These are phyloP conservation scores for Colletotrichum spaethianum DNA, from an alignment of 2,329 filamentous ascomycete genomes.

Conservation along the genomic window DNA sequence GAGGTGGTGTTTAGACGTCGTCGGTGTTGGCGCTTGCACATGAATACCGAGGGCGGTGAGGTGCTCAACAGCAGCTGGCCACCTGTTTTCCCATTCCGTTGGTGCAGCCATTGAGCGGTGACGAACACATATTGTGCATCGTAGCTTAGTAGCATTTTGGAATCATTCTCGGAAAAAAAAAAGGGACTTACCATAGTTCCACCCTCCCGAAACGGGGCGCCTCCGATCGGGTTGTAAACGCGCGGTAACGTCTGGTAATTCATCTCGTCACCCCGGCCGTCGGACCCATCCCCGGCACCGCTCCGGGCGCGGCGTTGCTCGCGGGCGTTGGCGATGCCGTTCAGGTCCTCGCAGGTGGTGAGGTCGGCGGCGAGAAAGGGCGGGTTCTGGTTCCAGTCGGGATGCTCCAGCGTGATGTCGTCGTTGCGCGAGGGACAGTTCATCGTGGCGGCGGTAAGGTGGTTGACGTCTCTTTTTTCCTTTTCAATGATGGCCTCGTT, in stretches of 20 bases:
- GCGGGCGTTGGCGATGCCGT: conserved; percentile 67
- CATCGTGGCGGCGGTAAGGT: conserved; percentile 53
- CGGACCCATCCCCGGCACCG: conserved; percentile 48
- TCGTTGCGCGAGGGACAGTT: conserved; percentile 70
- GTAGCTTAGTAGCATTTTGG: neutral
- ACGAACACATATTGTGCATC: neutral
- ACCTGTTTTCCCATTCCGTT: neutral
- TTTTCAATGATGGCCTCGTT: neutral
- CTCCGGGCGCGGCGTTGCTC: conserved; percentile 56
- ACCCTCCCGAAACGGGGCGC: conserved; percentile 40
- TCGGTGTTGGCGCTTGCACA: neutral
- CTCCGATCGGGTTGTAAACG: conserved; percentile 36
- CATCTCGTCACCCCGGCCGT: conserved; percentile 39
- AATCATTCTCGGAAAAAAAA: neutral
- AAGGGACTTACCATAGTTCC: conserved; percentile 28
- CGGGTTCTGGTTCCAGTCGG: conserved; percentile 69
- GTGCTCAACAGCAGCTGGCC: neutral
- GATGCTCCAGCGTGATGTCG: conserved; percentile 62
- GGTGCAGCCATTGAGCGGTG: neutral
- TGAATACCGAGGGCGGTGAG: conserved; percentile 15
- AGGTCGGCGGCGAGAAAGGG: conserved; percentile 62
- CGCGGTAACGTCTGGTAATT: conserved; percentile 40
- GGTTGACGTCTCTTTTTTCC: neutral
- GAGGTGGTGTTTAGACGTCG: neutral
- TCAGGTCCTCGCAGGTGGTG: conserved; percentile 69